Evolutionary conservation across 2,329 filamentous ascomycete genomes (phyloP), one percentile per base, ranked within the genome.

Genomic region (Fusarium sp.): DNA sequence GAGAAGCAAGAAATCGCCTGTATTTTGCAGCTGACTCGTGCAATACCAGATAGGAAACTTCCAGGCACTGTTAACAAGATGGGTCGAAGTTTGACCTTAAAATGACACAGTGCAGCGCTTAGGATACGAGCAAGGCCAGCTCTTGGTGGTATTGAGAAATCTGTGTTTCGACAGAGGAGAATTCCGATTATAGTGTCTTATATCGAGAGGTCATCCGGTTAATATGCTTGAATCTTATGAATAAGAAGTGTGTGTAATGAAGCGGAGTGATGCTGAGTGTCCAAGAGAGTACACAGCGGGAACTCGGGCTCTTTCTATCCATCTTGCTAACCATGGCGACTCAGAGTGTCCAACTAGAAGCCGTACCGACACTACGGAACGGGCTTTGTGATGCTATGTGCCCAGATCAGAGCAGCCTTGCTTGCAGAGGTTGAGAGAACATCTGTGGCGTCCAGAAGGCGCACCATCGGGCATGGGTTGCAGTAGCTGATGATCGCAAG

Each of bases 281-380:
- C n/a, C 30, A 37, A 22, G 15, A 40, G 55, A 39, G 20, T 14
- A 24, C 17, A 14, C 14, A 30, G 41, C 49, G 48, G 55, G 56
- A 56, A 22, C 30, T 22, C 28, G 40, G 24, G 20, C 35, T 52
- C 56, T 62, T 72, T 68, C 37, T 72, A 66, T 50, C 40, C 41
- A 59, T 47, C 22, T 45, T 41, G 43, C 56, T 19, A 51, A 41
- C 45, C 50, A 59, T 45, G 26, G 32, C 8, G 39, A 53, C 32
- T 46, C n/a, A 28, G 15, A 20, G n/a, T 51, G 52, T 48, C 64
- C 67, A 67, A 66, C 40, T 54, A 67, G 63, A 72, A 56, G 64
- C 51, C 49, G 30, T 68, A 46, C 70, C 64, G 45, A 39, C 39
- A 44, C 40, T 54, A 40, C 24, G 67, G 69, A 55, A 71, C 62